Percentiles rank a stretch among this genome's conserved stretches.
Conservation (phyloP, 2,329 filamentous ascomycete species). For the Neophaeococcomyces mojaviensis region DNA sequence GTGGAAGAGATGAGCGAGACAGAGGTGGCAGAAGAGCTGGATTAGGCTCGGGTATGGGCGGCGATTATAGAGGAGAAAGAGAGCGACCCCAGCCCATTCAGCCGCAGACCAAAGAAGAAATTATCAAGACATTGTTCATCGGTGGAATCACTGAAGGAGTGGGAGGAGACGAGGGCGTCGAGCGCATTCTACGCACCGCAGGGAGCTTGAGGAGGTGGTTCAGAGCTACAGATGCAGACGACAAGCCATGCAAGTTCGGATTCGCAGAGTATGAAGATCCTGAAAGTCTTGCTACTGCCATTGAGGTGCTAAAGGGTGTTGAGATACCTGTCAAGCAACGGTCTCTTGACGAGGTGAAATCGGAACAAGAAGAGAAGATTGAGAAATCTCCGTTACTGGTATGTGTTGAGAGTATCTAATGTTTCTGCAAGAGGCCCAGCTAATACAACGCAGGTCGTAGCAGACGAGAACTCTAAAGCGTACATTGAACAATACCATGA, state of each 20-base stretch:
- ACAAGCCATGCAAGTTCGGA: conserved; percentile 79
- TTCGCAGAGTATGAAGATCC: conserved; percentile 94
- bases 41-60: conserved; percentile 47
- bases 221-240: conserved; percentile 65
- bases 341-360: conserved; percentile 33
- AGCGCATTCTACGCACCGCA: conserved; percentile 68
- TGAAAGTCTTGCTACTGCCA: conserved; percentile 75
- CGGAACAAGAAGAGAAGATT: conserved; percentile 27
- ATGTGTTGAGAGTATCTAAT: conserved; percentile 23
- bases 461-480: conserved; percentile 74
- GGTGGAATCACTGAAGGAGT: conserved; percentile 74
- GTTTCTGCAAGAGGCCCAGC: conserved; percentile 9
- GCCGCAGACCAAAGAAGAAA: conserved; percentile 82
- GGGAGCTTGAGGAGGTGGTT: conserved; percentile 82
- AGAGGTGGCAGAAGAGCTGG: conserved; percentile 44
- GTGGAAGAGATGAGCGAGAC: conserved; percentile 42
- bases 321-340: conserved; percentile 75
- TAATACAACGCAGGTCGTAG: conserved; percentile 44
- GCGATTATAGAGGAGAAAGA: conserved; percentile 49
- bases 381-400: conserved; percentile 62
- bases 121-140: conserved; percentile 83
- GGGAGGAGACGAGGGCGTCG: conserved; percentile 68
- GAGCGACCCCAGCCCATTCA: conserved; percentile 64
- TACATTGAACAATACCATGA: conserved; percentile 79
- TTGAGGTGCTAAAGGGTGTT: conserved; percentile 75